Base-by-base conservation (phyloP, 148 eudicot genomes). In the Spergularia bocconei region DNA sequence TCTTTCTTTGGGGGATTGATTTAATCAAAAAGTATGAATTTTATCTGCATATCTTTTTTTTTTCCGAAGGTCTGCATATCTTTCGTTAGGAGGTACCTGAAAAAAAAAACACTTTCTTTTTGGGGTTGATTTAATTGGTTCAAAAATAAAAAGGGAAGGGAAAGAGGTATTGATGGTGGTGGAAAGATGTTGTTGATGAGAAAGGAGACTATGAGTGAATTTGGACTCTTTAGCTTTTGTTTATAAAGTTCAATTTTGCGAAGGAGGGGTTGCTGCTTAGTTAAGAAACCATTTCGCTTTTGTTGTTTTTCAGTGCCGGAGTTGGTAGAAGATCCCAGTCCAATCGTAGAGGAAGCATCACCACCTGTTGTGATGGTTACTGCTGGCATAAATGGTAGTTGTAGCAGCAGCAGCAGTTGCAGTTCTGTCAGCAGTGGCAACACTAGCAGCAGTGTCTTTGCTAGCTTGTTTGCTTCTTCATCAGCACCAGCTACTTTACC, bases 401-500 rank as follows among this genome's bases (percentile, higher is more conserved):
- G 87, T 73, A 80, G 87, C 72, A 87, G 82, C 57, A 83, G 86
- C 72, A 87, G 79, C 73, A 80, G 82, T 63, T 81, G 82, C 78
- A 78, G 76, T 80, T 83, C 91, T 15, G 81, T 86, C 69, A 80
- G 77, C 63, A 86, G 89, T 69, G 74, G 72, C 60, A 77, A 77
- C 44, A 79, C 91, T 25, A 89, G 83, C 77, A 90, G 90, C 63
- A 85, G 81, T 75, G 92, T 90, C 11, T 92, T 92, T 75, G 89
- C 97, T 48, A 92, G 93, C 84, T 78, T 92, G 62, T 92, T 95
- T 87, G 93, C 97, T 51, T 86, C 97, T 21, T 85, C 97, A 11
- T 75, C 93, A 41, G 81, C 86, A 29, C 81, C 91, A 2, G 69
- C 78, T 67, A 86, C 63, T 79, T 76, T 88, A 50, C 88, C 81